Evolutionary conservation across 768 basidiomycete species (phyloP).

Genomic region (Agaricus sinodeliciosus): DNA sequence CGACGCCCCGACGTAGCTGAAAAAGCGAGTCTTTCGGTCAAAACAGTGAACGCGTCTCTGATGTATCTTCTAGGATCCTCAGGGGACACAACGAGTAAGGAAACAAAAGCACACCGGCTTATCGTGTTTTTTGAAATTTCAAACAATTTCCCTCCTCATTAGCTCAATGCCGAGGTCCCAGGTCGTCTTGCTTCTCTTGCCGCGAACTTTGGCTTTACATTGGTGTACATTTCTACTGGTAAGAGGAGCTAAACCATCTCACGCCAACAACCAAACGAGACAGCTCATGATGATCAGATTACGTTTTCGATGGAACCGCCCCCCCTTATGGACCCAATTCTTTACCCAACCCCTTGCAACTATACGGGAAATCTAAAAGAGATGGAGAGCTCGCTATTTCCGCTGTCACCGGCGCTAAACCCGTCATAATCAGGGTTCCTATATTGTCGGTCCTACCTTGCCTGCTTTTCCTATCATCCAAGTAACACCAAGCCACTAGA

Average conservation of each 20-base stretch:
- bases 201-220: conserved; percentile 49
- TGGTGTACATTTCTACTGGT: conserved; percentile 94
- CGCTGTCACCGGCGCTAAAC: conserved; percentile 46
- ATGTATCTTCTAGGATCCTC: conserved; percentile 48
- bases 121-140: neutral
- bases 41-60: conserved; percentile 1
- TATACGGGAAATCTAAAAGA: conserved; percentile 84
- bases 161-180: conserved; percentile 82
- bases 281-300: conserved; percentile 45
- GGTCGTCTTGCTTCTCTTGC: conserved; percentile 64
- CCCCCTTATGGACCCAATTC: conserved; percentile 82
- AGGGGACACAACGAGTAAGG: conserved; percentile 53
- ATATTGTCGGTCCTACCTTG: conserved; percentile 54
- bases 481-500: conserved; percentile 29
- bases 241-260: conserved; percentile 9
- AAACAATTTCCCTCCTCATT: conserved; percentile 5
- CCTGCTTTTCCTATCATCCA: conserved; percentile 1
- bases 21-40: conserved; percentile 43
- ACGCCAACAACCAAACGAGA: neutral
- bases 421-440: conserved; percentile 79
- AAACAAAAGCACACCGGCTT: neutral
- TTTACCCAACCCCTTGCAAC: conserved; percentile 75
- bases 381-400: conserved; percentile 82
- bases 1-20: conserved; percentile 90
- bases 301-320: conserved; percentile 92